Evolutionary conservation across 2,329 filamentous ascomycete species (phyloP), one percentile per base, ranked within the genome.

Genomic region (Podosphaera fusca): DNA sequence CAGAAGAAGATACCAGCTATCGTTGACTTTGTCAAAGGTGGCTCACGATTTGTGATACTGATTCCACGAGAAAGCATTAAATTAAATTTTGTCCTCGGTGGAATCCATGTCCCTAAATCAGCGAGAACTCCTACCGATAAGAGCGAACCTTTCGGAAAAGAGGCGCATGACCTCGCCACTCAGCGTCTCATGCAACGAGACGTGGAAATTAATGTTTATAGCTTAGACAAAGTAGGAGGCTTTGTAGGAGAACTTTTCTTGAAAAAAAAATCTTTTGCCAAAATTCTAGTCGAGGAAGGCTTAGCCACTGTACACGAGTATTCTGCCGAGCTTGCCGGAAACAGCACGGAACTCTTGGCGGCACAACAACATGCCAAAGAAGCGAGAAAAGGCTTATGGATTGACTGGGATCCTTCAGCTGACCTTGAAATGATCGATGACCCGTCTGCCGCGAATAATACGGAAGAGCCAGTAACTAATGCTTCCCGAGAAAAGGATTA

Each of bases 21-120:
- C 63, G 88, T 98, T 47, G 92, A 98, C 70, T 98, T 94, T 69
- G 92, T 94, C 74, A 95, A 96, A 72, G 86, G 88, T n/a, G 92
- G 86, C 35, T 94, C 89, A 46, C 81, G 92, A 63, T 98, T 96
- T 70, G 94, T 87, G 33, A 76, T 98, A 40, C 74, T 98, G 8
- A 81, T 98, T 54, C 90, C 92, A 52, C 84, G 89, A 40, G 92
- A 98, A 68, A 88, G 87, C 65, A 82, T 90, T 67, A 96, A 95
- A 74, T 75, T 98, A 59, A 98, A 90, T 1, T 83, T 98, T 67
- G 89, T 98, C 3, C 80, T 98, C 53, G 90, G 86, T 56, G 90
- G 92, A 53, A 92, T 98, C 63, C 86, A 88, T 59, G 87, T 87
- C 12, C 92, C 92, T 14, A 81, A 85, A 62, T 92, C 90, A 49